Base-by-base conservation (phyloP, 75 land plant species). In the Pinus albicaulis region DNA sequence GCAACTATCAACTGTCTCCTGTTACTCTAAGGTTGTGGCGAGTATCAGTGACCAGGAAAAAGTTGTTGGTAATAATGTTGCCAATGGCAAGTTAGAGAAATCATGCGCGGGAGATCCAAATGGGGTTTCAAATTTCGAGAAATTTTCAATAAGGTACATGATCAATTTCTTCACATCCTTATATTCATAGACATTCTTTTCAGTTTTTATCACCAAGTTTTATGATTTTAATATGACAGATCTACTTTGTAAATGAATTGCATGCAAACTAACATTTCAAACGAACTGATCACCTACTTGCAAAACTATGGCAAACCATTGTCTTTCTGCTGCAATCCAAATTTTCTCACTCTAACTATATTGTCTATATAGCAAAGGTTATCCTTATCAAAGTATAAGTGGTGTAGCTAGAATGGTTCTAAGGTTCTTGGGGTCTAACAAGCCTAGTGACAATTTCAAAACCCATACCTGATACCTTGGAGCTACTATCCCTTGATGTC, bases 101-200 rank as follows among this genome's bases (percentile, higher is more conserved):
- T 8, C 52, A 48, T 48, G 52, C 52, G 8, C 10, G 0, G 10
- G 52, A 48, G 52, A 48, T 48, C 52, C 10, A 48, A 48, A 48
- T 48, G 52, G 10, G 52, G 52, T 48, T 48, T 48, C 52, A 48
- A 48, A 11, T 48, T 48, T n/a, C 10, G 22, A 38, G 71, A 68
- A 68, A 1, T 38, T 38, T 38, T 68, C 71, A 20, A 68, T 38
- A 68, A 68, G 71, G 71, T 38, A n/a, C 71, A 38, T 38, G 23
- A 68, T 19, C 71, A 36, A n/a, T 19, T 41, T 65, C 44, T 65
- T 65, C n/a, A 34, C 38, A 65, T 17, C 7, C 52, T 38, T 38
- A n/a, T 38, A 38, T 19, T 20, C 71, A 68, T 68, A 38, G 19
- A 41, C 36, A 41, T 44, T 68, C 13, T 68, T 68, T 1, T 68